Percentiles rank a stretch among this genome's conserved stretches.
phyloP scores from a whole-genome alignment of 2,329 filamentous ascomycete genomes.

The Aspergillus persii region DNA sequence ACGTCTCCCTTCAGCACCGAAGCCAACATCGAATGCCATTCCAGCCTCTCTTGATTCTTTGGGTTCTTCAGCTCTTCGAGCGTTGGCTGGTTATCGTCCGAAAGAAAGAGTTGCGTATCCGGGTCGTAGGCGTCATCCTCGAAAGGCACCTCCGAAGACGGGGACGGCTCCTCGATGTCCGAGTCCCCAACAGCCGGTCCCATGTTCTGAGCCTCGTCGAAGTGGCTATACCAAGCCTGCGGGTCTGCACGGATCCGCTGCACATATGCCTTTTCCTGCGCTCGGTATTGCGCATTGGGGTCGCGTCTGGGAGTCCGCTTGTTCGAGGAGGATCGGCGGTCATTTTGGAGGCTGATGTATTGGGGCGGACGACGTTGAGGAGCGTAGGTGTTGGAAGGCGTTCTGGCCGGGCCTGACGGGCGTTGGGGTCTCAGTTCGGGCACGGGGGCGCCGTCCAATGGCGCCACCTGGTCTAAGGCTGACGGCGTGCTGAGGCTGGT shows the following conservation, averaged over 20 bases:
- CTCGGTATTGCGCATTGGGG: conserved; percentile 70
- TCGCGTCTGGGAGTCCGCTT: conserved; percentile 57
- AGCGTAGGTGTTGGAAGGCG: conserved; percentile 78
- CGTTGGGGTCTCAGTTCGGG: conserved; percentile 56
- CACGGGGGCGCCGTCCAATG: conserved; percentile 29
- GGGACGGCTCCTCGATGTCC: conserved; percentile 87
- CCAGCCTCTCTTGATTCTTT: conserved; percentile 81
- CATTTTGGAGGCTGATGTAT: conserved; percentile 46
- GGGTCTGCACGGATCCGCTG: conserved; percentile 83
- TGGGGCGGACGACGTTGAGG: conserved; percentile 56
- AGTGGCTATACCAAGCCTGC: conserved; percentile 66
- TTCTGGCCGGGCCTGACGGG: conserved; percentile 67
- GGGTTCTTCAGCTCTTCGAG: conserved; percentile 87
- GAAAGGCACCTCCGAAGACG: conserved; percentile 76
- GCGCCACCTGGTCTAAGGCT: conserved; percentile 40
- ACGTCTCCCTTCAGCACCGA: conserved; percentile 95
- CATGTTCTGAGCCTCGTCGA: conserved; percentile 63
- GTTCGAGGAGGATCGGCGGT: conserved; percentile 56
- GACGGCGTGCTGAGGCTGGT: conserved; percentile 41
- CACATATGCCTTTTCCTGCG: conserved; percentile 92
- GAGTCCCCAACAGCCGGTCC: conserved; percentile 71
- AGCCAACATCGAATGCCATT: conserved; percentile 98
- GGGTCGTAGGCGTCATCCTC: conserved; percentile 85
- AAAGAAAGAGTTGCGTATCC: conserved; percentile 88
- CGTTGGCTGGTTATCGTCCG: conserved; percentile 83